Conservation (phyloP, 2,329 filamentous ascomycete genomes). For the Penicillium sp. region DNA sequence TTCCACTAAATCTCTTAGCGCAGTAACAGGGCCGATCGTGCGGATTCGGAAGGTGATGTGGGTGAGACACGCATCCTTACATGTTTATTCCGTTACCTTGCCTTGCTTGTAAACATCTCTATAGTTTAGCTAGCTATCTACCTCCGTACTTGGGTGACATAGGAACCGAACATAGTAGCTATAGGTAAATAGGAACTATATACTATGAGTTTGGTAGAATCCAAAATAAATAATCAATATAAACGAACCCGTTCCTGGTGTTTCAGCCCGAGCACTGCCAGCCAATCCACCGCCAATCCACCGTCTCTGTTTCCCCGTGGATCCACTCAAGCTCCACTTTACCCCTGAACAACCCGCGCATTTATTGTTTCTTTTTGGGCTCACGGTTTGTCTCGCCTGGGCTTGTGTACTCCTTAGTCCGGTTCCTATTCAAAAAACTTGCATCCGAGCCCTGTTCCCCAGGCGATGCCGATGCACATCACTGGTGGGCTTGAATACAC, state of each 20-base stretch:
- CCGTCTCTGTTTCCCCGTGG: conserved; percentile 8
- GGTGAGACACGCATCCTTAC: background rate
- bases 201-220: no score
- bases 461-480: background rate
- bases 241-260: conserved; percentile 4
- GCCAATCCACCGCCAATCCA: conserved; percentile 17
- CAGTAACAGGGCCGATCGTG: conserved; percentile 12
- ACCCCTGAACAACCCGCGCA: conserved; percentile 24
- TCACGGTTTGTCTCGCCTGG: background rate
- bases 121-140: no score
- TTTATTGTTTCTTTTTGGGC: background rate
- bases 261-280: conserved; percentile 14
- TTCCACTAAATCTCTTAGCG: conserved; percentile 13
- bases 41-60: background rate
- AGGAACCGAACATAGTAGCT: no score
- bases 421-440: background rate
- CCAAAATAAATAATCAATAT: background rate
- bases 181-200: no score
- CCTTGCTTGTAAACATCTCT: background rate
- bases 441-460: background rate
- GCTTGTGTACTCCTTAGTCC: background rate
- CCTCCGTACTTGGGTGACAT: no score
- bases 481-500: background rate
- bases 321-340: conserved; percentile 17
- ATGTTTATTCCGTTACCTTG: background rate